Evolutionary conservation across 805 yeast genomes (phyloP), one percentile per base, ranked within the genome.

Genomic region (Blastobotrys attinorum): DNA sequence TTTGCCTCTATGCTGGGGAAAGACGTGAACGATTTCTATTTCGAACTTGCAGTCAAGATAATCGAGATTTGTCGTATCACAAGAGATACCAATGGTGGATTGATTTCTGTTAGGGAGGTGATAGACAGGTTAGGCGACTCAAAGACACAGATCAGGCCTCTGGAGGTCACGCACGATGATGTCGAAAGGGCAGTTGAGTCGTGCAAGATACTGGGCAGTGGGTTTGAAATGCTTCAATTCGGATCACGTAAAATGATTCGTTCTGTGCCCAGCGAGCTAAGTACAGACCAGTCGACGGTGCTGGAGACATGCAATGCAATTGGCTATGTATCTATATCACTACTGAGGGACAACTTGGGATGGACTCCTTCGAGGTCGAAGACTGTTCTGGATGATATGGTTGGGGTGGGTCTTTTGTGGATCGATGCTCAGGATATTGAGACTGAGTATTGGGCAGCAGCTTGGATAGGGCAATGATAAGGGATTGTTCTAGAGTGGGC

Each of bases 351-450:
- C 52, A 92, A 90, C 56, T 75, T 81, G 46, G 70, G 71, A 1
- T 90, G 98, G 98, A 77, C 73, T 40, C 57, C 58, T 2, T 65
- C 75, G 2, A 66, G 96, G 44, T 72, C 84, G 42, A 71, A 71
- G 49, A 65, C 78, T 0, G 81, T 79, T 3, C 57, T 90, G 3
- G 81, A 83, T 31, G 90, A 83, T 37, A 79, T 90, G 86, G 82
- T 89, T 1, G 70, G 82, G 49, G 72, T 72, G 40, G 97, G 97
- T 3, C 69, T 87, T 43, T 64, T 90, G 11, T 90, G 98, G 98
- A 65, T 88, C 1, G 97, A 89, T 58, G 44, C 32, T 4, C 69
- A 65, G 50, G 64, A 51, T 3, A 31, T 34, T 11, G 66, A 65
- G 29, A 48, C 54, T 2, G 58, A 54, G 45, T 66, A 61, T 50